Percentiles rank a stretch among this genome's conserved stretches.
phyloP scores from a whole-genome alignment of 2,329 filamentous ascomycete species.

The Trichophyton rubrum region DNA sequence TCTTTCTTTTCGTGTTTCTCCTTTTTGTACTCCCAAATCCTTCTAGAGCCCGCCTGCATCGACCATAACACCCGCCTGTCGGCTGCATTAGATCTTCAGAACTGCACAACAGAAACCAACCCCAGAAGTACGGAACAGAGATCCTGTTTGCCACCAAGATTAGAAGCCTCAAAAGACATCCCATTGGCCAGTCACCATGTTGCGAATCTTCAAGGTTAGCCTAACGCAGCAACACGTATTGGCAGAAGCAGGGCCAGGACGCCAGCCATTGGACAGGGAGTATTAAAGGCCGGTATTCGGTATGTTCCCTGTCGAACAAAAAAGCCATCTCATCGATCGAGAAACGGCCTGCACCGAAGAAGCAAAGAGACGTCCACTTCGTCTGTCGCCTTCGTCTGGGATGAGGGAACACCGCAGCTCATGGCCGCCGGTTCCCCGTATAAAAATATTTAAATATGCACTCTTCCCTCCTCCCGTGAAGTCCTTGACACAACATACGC shows the following conservation, averaged over 20 bases:
- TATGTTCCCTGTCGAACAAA: background rate
- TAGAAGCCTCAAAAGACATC: background rate
- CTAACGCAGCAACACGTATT: background rate
- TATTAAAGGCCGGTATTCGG: background rate
- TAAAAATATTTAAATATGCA: background rate
- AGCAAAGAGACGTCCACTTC: background rate
- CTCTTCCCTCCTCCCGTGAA: background rate
- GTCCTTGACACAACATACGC: background rate
- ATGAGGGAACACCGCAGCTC: background rate
- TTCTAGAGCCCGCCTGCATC: background rate
- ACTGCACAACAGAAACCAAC: background rate
- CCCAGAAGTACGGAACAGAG: background rate
- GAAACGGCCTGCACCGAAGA: background rate
- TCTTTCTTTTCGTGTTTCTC: background rate
- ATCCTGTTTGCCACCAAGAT: background rate
- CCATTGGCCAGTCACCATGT: background rate
- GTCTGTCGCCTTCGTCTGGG: background rate
- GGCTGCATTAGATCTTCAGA: background rate
- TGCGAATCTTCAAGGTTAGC: background rate
- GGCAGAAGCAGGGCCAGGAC: background rate
- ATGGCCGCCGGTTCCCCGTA: background rate
- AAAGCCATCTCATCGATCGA: background rate
- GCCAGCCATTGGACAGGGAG: background rate
- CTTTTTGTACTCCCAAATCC: background rate
- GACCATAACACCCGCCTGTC: background rate